Conservation (phyloP, 805 yeast genomes). For the Schwanniomyces occidentalis region DNA sequence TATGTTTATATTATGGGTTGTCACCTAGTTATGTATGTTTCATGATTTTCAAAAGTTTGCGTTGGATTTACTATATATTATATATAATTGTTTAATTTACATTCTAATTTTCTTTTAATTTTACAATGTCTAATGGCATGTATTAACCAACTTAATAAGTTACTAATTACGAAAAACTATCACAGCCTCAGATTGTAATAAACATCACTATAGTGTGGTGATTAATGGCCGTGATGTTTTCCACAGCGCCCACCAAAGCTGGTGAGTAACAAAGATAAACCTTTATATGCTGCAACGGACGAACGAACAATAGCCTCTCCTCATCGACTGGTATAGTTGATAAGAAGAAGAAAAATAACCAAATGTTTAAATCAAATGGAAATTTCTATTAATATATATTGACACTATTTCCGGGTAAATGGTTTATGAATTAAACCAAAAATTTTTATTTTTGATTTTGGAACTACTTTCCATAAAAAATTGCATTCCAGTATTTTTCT, state of each 20-base stretch:
- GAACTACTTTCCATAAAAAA: no score
- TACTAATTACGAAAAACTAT: no score
- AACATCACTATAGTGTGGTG: constrained; percentile 54
- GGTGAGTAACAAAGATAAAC: constrained; percentile 14
- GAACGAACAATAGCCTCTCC: constrained; percentile 41
- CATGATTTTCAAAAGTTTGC: no score
- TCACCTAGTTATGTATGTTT: no score
- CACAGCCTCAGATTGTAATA: constrained; percentile 39
- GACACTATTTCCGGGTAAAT: constrained; percentile 2
- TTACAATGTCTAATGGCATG: no score
- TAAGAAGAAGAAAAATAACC: constrained; percentile 23
- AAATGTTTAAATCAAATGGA: neutral
- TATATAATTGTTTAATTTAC: no score
- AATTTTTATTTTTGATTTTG: no score
- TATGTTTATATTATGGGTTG: no score
- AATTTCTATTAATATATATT: constrained; percentile 1
- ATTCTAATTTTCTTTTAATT: no score
- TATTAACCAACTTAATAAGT: no score
- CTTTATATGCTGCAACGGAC: constrained; percentile 36
- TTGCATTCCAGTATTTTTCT: no score
- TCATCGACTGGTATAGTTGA: constrained; percentile 64
- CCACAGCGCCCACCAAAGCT: constrained; percentile 52
- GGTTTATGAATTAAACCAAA: neutral
- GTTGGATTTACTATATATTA: no score
- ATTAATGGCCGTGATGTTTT: constrained; percentile 48